Conservation (phyloP, 768 basidiomycete species). For the Panellus pusillus region DNA sequence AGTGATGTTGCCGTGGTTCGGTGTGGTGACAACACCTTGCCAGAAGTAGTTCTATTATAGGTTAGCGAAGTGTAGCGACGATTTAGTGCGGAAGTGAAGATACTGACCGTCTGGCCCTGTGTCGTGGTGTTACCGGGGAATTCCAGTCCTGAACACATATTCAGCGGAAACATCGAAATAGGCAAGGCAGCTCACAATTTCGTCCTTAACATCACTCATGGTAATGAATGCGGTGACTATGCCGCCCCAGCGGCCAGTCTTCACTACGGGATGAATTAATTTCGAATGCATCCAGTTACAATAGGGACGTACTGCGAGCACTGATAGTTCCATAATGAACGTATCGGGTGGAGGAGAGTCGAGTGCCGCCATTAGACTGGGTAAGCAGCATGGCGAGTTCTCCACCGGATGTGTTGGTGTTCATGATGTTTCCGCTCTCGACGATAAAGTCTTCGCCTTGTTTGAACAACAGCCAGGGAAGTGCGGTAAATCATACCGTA, state of each 20-base stretch:
- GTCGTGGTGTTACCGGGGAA: conserved; percentile 66
- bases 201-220: conserved; percentile 82
- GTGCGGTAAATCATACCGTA: conserved; percentile 46
- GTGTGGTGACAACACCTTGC: conserved; percentile 56
- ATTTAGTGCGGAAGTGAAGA: too few species aligned
- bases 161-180: not conserved
- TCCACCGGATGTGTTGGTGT: conserved; percentile 59
- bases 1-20: conserved; percentile 50
- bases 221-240: conserved; percentile 85
- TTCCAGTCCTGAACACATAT: conserved; percentile 56
- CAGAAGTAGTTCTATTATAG: conserved; percentile 63
- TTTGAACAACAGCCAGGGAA: not conserved
- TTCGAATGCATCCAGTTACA: not conserved
- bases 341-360: conserved; percentile 77
- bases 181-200: conserved; percentile 41
- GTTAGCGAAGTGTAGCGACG: too few species aligned
- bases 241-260: conserved; percentile 77
- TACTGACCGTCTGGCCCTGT: conserved; percentile 55
- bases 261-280: conserved; percentile 44
- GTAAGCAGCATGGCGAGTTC: conserved; percentile 71
- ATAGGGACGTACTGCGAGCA: conserved; percentile 45
- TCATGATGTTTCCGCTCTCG: conserved; percentile 65
- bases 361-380: conserved; percentile 71
- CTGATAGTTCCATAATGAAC: conserved; percentile 81
- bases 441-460: conserved; percentile 62